Conservation (phyloP, 1,139 yeast species). For the Saccharomyces hybrid region DNA sequence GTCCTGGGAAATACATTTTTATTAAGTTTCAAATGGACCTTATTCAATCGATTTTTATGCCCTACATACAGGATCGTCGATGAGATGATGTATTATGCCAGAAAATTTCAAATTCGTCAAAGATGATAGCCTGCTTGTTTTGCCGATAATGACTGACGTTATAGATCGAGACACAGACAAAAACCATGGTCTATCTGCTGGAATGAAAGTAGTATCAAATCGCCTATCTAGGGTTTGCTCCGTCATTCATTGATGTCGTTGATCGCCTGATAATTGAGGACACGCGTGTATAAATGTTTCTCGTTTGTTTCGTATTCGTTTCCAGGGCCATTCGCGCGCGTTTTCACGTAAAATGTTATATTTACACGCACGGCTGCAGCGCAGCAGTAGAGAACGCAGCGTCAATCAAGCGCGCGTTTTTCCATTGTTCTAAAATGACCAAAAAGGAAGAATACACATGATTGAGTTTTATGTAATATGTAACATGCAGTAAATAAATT, state of each 20-base stretch:
- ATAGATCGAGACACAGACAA: no score
- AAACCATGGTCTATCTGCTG: no score
- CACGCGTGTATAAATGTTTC: not conserved
- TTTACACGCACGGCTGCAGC: slow-evolving; percentile 1
- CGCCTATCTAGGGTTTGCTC: no score
- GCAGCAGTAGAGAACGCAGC: not conserved
- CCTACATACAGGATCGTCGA: not conserved
- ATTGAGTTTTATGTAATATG: not conserved
- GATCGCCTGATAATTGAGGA: no score
- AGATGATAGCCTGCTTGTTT: not conserved
- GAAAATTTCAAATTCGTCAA: not conserved
- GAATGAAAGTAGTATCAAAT: no score
- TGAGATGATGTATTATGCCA: not conserved
- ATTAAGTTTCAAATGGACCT: not conserved
- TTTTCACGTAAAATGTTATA: not conserved
- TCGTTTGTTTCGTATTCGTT: not conserved
- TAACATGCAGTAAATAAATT: not conserved
- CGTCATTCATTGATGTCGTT: no score
- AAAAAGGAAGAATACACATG: not conserved
- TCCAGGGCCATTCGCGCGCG: not conserved
- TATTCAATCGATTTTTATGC: not conserved
- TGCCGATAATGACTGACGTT: not conserved
- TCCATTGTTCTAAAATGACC: not conserved
- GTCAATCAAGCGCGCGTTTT: not conserved
- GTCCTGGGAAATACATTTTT: not conserved